Percentiles rank a stretch among this genome's conserved stretches.
phyloP scores from a whole-genome alignment of 176 grass and related monocot genomes.

The Echinochloa phyllopogon region DNA sequence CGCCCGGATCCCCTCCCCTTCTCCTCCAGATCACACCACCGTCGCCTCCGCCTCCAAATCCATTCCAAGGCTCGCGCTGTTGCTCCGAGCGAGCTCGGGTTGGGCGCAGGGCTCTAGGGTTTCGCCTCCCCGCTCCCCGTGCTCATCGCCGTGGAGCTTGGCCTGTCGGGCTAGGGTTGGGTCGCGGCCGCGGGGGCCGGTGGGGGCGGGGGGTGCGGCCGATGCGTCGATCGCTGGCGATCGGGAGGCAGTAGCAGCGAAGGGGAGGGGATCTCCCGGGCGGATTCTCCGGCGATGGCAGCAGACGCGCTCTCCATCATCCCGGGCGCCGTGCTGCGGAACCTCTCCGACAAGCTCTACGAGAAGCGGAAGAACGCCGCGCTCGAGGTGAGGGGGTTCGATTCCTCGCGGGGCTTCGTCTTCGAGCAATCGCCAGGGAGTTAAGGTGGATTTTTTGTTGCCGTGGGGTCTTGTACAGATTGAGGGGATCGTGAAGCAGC shows the following conservation, averaged over 20 bases:
- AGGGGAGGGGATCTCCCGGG: constrained; percentile 38
- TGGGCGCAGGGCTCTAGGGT: constrained; percentile 46
- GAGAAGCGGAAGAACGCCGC: constrained; percentile 99
- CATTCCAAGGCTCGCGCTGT: constrained; percentile 15
- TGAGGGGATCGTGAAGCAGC: constrained; percentile 90
- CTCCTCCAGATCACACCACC: constrained; percentile 53
- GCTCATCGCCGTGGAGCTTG: background rate
- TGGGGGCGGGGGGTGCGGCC: constrained; percentile 17
- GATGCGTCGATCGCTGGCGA: constrained; percentile 69
- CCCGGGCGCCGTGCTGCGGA: constrained; percentile 82
- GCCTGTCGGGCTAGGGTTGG: constrained; percentile 42
- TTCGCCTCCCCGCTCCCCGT: background rate
- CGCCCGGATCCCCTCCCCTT: constrained; percentile 48
- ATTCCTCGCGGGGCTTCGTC: constrained; percentile 3
- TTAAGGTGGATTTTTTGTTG: constrained; percentile 25
- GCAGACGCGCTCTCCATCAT: constrained; percentile 79
- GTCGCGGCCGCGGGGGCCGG: constrained; percentile 21
- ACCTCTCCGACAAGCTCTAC: constrained; percentile 98
- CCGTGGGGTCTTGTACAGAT: constrained; percentile 49
- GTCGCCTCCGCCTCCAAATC: constrained; percentile 52
- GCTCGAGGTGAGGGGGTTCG: constrained; percentile 75
- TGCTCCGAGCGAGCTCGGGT: constrained; percentile 17
- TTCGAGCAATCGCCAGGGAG: constrained; percentile 5
- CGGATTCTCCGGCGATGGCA: constrained; percentile 47
- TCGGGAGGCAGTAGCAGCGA: constrained; percentile 40